These are phyloP conservation scores for Fusarium sp. DNA, from an alignment of 2,329 filamentous ascomycete species.

Conservation along the genomic window DNA sequence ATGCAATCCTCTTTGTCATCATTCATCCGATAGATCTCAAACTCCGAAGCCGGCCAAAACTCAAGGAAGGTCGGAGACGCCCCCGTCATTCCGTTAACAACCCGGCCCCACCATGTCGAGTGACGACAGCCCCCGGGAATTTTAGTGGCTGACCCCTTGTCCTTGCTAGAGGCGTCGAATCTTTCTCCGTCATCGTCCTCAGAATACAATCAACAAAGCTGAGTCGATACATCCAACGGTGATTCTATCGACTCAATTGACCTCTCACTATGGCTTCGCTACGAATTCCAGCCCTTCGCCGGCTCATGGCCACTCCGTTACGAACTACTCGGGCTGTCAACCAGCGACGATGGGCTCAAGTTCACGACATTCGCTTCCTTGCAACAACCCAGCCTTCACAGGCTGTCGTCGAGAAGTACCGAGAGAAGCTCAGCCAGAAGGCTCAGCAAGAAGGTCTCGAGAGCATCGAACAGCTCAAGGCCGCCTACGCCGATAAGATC, in stretches of 20 bases:
- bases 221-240: conserved; percentile 14
- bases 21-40: conserved; percentile 2
- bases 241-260: conserved; percentile 16
- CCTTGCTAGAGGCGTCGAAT: conserved; percentile 12
- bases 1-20: conserved; percentile 45
- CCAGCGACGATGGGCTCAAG: conserved; percentile 89
- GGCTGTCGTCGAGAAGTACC: conserved; percentile 85
- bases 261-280: conserved; percentile 60
- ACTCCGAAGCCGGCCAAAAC: conserved; percentile 47
- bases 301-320: conserved; percentile 54
- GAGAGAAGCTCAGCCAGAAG: conserved; percentile 84
- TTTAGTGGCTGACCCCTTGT: conserved; percentile 34
- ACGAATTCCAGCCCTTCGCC: conserved; percentile 62
- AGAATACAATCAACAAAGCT: conserved; percentile 5
- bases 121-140: conserved; percentile 41
- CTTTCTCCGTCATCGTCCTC: conserved; percentile 21
- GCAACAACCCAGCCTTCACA: conserved; percentile 79
- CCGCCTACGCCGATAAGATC: conserved; percentile 89
- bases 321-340: conserved; percentile 52
- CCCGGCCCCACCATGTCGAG: conserved; percentile 37
- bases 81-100: conserved; percentile 17
- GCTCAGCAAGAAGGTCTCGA: conserved; percentile 78
- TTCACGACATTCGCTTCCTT: conserved; percentile 91
- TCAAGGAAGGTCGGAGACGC: conserved; percentile 14
- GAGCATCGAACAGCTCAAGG: conserved; percentile 80